A percentile compares a stretch with the other conserved stretches of the same genome.
phyloP scores from a whole-genome alignment of 2,329 filamentous ascomycete genomes.

The Xylariales sp. region DNA sequence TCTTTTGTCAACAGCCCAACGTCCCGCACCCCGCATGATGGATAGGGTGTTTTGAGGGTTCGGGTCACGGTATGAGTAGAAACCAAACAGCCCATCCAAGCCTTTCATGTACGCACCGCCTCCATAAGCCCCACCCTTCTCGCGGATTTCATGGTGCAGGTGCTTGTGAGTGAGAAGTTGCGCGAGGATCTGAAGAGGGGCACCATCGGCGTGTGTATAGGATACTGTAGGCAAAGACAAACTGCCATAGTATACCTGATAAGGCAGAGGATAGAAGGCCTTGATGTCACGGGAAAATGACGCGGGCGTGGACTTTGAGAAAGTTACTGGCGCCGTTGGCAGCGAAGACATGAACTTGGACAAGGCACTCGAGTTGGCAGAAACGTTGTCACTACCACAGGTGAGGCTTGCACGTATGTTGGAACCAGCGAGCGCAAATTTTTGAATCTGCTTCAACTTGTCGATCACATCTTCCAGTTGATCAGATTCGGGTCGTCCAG shows the following conservation, averaged over 20 bases:
- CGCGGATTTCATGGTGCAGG: slow-evolving; percentile 93
- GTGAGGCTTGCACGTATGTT: slow-evolving; percentile 78
- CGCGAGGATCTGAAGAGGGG: slow-evolving; percentile 81
- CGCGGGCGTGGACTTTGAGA: slow-evolving; percentile 27
- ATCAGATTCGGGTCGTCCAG: slow-evolving; percentile 65
- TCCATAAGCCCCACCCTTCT: slow-evolving; percentile 95
- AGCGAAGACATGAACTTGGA: slow-evolving; percentile 63
- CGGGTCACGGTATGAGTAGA: slow-evolving; percentile 95
- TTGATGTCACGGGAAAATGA: slow-evolving; percentile 52
- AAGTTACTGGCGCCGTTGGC: slow-evolving; percentile 38
- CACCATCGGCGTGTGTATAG: slow-evolving; percentile 71
- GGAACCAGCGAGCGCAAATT: slow-evolving; percentile 65
- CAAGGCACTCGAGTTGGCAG: slow-evolving; percentile 66
- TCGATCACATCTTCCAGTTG: slow-evolving; percentile 69
- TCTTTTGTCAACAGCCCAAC: slow-evolving; percentile 74
- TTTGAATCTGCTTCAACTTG: slow-evolving; percentile 83
- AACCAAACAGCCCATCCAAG: slow-evolving; percentile 82
- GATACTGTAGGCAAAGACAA: slow-evolving; percentile 78
- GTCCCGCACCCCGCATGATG: slow-evolving; percentile 78
- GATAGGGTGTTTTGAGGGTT: slow-evolving; percentile 85
- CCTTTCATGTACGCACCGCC: slow-evolving; percentile 81
- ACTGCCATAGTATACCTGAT: slow-evolving; percentile 94
- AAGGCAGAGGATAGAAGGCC: slow-evolving; percentile 89
- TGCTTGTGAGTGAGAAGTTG: slow-evolving; percentile 95
- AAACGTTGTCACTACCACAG: slow-evolving; percentile 71